A percentile compares a stretch with the other conserved stretches of the same genome.
phyloP scores from a whole-genome alignment of 176 grass and related monocot species.

The Eragrostis curvula region DNA sequence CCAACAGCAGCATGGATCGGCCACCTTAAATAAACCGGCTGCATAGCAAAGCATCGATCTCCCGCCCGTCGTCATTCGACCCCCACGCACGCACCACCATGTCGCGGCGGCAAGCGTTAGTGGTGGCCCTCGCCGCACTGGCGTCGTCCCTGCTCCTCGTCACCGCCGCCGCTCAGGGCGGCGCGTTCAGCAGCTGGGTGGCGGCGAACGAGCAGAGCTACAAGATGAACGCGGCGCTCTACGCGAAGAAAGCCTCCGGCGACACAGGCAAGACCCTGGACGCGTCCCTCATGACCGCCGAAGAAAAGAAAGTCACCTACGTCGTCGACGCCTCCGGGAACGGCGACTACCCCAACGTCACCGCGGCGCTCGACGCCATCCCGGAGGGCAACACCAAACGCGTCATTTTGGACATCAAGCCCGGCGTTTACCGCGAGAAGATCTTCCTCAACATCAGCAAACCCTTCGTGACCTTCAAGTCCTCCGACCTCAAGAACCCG shows the following conservation, averaged over 20 bases:
- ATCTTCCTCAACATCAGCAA: constrained; percentile 41
- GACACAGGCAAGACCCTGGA: constrained; percentile 36
- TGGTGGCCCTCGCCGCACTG: no score
- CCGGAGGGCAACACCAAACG: constrained; percentile 38
- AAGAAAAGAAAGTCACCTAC: constrained; percentile 26
- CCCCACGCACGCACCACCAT: no score
- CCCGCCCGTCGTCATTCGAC: no score
- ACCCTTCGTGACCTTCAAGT: constrained; percentile 43
- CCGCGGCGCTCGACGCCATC: constrained; percentile 31
- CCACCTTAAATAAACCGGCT: background rate
- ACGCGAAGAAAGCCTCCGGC: constrained; percentile 21
- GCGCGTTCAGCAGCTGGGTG: constrained; percentile 28
- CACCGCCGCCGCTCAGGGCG: background rate
- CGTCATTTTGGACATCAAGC: constrained; percentile 43
- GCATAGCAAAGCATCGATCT: no score
- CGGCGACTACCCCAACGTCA: constrained; percentile 43
- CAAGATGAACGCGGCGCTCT: background rate
- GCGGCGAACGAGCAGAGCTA: constrained; percentile 36
- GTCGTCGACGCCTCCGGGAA: constrained; percentile 30
- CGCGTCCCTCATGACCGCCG: constrained; percentile 28
- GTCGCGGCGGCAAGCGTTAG: no score
- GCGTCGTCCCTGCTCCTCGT: no score
- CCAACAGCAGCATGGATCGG: background rate
- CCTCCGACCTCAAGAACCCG: background rate
- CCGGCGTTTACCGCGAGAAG: constrained; percentile 64